Percentiles rank a stretch among this genome's conserved stretches.
Evolutionary conservation across 2,329 filamentous ascomycete species (phyloP).

Genomic region (Ceratocystis albifundus): DNA sequence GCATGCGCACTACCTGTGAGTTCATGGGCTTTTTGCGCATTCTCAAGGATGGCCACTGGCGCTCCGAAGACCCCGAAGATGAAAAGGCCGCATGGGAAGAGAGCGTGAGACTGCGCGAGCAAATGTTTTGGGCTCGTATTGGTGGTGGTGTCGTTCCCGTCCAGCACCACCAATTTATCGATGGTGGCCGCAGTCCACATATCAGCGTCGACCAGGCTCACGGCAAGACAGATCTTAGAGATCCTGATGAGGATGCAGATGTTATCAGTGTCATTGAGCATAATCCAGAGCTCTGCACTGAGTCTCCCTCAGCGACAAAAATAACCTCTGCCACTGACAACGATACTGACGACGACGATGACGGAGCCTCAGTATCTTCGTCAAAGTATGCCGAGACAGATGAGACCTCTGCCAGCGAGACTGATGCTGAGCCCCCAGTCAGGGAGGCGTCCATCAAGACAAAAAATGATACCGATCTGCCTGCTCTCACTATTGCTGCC

Average conservation of each 20-base stretch:
- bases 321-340: neutral
- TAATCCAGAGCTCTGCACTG: neutral
- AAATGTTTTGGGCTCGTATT: slow-evolving; percentile 94
- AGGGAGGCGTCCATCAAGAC: neutral
- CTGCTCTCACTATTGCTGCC: slow-evolving; percentile 1
- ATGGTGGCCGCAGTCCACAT: slow-evolving; percentile 28
- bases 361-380: slow-evolving; percentile 8
- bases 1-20: slow-evolving; percentile 79
- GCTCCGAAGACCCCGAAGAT: slow-evolving; percentile 68
- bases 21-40: slow-evolving; percentile 85
- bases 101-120: slow-evolving; percentile 73
- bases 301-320: neutral
- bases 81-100: slow-evolving; percentile 92
- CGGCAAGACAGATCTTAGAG: neutral
- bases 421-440: slow-evolving; percentile 18
- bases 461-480: slow-evolving; percentile 4
- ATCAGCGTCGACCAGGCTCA: slow-evolving; percentile 27
- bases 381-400: slow-evolving; percentile 16
- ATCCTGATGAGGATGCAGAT: slow-evolving; percentile 10
- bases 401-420: slow-evolving; percentile 13
- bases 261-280: slow-evolving; percentile 8
- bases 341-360: slow-evolving; percentile 1
- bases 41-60: slow-evolving; percentile 85
- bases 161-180: slow-evolving; percentile 11
- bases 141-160: slow-evolving; percentile 80